Percentiles rank a stretch among this genome's conserved stretches.
Conservation (phyloP, 2,329 filamentous ascomycete genomes). For the Calonectria leucothoes region DNA sequence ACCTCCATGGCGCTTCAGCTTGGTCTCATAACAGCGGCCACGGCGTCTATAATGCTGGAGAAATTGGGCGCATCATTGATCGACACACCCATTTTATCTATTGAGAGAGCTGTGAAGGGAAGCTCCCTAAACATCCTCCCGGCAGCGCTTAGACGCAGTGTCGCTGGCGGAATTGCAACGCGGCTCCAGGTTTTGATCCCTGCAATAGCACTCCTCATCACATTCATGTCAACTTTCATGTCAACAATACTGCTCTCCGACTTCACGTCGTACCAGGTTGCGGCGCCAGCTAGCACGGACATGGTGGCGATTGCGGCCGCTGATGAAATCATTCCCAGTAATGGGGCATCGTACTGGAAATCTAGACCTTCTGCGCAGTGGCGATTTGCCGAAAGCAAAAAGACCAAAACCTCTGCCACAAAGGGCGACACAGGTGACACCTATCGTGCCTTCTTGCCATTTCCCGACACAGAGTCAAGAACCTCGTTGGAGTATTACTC, state of each 20-base stretch:
- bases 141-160: background rate
- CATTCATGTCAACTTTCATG: conserved; percentile 5
- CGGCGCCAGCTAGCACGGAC: background rate
- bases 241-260: conserved; percentile 26
- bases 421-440: conserved; percentile 6
- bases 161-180: fast-evolving
- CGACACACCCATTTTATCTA: background rate
- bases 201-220: background rate
- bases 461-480: background rate
- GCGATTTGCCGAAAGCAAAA: conserved; percentile 20
- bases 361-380: conserved; percentile 22
- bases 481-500: background rate
- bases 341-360: conserved; percentile 23
- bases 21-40: conserved; percentile 7
- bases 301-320: background rate
- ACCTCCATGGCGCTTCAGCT: conserved; percentile 4
- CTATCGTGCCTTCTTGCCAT: conserved; percentile 17
- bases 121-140: conserved; percentile 13
- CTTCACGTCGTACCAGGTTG: background rate
- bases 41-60: conserved; percentile 21
- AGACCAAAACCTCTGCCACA: background rate
- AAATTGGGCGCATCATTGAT: background rate
- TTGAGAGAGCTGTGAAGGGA: background rate
- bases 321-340: background rate
- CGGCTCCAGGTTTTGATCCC: background rate